phyloP scores from a whole-genome alignment of 2,329 filamentous ascomycete genomes.

The Botrytis porri region DNA sequence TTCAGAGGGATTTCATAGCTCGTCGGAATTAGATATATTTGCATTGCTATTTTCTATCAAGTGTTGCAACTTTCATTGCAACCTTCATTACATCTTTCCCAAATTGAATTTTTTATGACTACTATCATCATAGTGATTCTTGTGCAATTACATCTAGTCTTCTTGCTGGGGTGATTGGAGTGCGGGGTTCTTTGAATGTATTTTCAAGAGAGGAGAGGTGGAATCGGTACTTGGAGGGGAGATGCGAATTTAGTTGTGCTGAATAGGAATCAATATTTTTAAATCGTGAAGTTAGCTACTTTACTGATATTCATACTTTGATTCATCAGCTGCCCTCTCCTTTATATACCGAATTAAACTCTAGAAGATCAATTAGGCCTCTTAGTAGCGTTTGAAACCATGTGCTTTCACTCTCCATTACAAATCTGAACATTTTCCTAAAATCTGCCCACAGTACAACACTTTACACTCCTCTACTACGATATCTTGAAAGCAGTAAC shows the following conservation, averaged over 20 bases:
- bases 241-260: not conserved
- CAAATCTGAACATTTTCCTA: not conserved
- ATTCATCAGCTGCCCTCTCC: not conserved
- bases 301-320: not conserved
- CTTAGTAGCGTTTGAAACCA: rapidly evolving
- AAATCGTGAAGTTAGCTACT: no score
- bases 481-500: not conserved
- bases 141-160: no score
- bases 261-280: not conserved
- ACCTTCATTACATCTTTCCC: not conserved
- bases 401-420: not conserved
- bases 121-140: not conserved
- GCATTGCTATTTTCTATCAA: not conserved
- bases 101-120: not conserved
- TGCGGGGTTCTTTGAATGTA: no score
- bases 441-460: not conserved
- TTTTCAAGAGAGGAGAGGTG: not conserved
- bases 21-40: not conserved
- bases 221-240: not conserved
- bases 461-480: not conserved
- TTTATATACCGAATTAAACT: not conserved
- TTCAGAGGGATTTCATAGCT: not conserved
- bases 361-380: rapidly evolving
- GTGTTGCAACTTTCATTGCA: not conserved
- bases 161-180: no score